A percentile compares a stretch with the other conserved stretches of the same genome.
Conservation (phyloP, 805 yeast species). For the Starmerella vaccinii region DNA sequence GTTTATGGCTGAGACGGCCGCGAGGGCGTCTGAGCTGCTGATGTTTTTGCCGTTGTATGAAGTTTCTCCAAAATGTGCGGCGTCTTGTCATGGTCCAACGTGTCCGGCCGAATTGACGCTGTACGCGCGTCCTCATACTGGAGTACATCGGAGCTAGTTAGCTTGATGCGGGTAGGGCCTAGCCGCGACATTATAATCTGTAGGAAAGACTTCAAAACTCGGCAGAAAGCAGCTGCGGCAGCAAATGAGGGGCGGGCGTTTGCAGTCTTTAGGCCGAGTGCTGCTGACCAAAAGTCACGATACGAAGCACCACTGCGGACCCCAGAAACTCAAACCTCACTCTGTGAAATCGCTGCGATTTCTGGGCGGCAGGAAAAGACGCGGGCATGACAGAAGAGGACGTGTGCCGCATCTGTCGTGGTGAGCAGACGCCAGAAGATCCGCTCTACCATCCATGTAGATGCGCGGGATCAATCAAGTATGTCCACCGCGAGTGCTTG, state of each 20-base stretch:
- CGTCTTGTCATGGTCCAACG: background rate
- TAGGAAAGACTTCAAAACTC: no score
- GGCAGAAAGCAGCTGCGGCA: no score
- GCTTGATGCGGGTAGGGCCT: constrained; percentile 48
- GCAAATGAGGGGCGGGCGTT: background rate
- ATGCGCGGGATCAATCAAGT: constrained; percentile 87
- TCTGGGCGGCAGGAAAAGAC: background rate
- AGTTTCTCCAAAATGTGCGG: background rate
- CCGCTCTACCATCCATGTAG: constrained; percentile 87
- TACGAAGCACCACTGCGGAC: background rate
- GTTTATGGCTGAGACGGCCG: no score
- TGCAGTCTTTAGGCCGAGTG: background rate
- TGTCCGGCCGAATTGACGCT: constrained; percentile 4
- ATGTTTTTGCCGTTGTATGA: background rate
- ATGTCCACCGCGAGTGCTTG: constrained; percentile 85
- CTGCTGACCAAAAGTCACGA: background rate
- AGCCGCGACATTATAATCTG: constrained; percentile 9
- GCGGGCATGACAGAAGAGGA: constrained; percentile 31
- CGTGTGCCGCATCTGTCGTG: constrained; percentile 86
- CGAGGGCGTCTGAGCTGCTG: background rate
- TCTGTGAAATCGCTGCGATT: background rate
- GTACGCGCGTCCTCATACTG: constrained; percentile 37
- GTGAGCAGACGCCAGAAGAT: constrained; percentile 67
- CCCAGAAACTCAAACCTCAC: background rate
- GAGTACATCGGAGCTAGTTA: constrained; percentile 40